A percentile compares a stretch with the other conserved stretches of the same genome.
phyloP scores from a whole-genome alignment of 2,329 filamentous ascomycete genomes.

The Colletotrichum sp. region DNA sequence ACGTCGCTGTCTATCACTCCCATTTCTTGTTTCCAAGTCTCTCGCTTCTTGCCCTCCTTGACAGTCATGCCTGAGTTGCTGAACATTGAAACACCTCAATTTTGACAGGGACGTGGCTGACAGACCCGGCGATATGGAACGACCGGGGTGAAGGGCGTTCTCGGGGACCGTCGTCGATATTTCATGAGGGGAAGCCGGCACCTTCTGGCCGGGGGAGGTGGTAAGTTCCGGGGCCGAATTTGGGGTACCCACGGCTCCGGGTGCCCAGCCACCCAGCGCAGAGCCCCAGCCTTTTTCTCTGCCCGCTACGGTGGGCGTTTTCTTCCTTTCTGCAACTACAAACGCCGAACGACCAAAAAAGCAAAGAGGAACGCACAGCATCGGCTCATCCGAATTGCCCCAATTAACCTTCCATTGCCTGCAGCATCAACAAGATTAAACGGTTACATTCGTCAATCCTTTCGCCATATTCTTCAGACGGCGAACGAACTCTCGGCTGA shows the following conservation, averaged over 20 bases:
- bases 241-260: constrained; percentile 14
- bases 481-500: neutral
- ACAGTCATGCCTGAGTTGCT: neutral
- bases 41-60: neutral
- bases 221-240: constrained; percentile 2
- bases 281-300: neutral
- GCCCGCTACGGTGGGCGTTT: neutral
- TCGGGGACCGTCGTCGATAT: neutral
- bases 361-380: neutral
- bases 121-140: neutral
- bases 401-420: neutral
- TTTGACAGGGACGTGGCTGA: neutral
- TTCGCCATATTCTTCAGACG: neutral
- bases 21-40: neutral
- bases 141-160: neutral
- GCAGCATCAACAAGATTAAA: neutral
- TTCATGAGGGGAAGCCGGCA: constrained; percentile 13
- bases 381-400: neutral
- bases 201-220: neutral
- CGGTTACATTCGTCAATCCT: neutral
- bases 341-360: neutral
- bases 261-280: neutral
- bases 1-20: neutral
- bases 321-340: neutral
- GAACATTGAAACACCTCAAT: neutral